phyloP scores from a whole-genome alignment of 192 early-diverging fungal genomes.

The Coemansia reversa region DNA sequence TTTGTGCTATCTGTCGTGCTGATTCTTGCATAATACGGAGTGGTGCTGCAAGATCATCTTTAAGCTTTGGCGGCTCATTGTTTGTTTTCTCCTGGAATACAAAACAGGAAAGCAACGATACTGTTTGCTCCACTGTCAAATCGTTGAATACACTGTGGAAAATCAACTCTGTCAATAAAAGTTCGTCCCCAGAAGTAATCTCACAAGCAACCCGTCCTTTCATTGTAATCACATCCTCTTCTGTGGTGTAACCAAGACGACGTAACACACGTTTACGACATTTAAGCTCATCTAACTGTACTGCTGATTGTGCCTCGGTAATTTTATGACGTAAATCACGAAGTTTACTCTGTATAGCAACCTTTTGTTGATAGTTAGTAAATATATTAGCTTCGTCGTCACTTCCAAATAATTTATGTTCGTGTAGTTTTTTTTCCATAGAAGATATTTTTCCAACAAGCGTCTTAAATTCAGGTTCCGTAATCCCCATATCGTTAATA shows the following conservation, averaged over 20 bases:
- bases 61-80: conserved; percentile 55
- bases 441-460: conserved; percentile 71
- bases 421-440: conserved; percentile 66
- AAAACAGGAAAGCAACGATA: conserved; percentile 89
- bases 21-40: conserved; percentile 80
- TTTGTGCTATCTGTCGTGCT: conserved; percentile 79
- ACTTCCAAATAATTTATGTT: conserved; percentile 60
- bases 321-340: conserved; percentile 72
- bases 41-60: conserved; percentile 77
- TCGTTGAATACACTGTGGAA: conserved; percentile 97
- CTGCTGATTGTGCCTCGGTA: conserved; percentile 71
- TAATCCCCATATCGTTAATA: conserved; percentile 83
- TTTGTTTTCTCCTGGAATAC: conserved; percentile 77
- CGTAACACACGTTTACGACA: conserved; percentile 87
- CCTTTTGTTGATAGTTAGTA: conserved; percentile 65
- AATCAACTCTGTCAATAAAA: conserved; percentile 94
- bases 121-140: conserved; percentile 79
- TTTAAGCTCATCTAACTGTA: conserved; percentile 92
- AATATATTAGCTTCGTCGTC: conserved; percentile 62
- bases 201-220: conserved; percentile 99
- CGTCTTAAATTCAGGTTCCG: conserved; percentile 72
- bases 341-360: conserved; percentile 60
- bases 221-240: conserved; percentile 87
- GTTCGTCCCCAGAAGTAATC: conserved; percentile 90
- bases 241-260: conserved; percentile 83